Evolutionary conservation across 164 flowering plant genomes (phyloP).

Genomic region (Annona cherimola): DNA sequence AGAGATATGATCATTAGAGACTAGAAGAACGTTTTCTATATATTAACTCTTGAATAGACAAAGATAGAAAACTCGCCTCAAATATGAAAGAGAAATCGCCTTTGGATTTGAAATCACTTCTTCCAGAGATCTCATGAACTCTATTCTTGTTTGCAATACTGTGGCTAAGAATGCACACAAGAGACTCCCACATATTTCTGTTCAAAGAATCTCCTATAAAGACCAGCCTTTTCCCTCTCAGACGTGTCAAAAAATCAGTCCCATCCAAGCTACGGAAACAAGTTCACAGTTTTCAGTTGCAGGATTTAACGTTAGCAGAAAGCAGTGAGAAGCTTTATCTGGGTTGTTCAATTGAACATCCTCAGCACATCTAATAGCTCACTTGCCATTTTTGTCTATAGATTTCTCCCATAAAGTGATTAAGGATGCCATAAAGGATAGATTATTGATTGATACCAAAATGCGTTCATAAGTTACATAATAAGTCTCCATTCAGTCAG

Average conservation of each 20-base stretch:
- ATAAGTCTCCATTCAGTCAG: too few species aligned
- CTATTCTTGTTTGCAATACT: conserved; percentile 44
- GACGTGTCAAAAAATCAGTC: conserved; percentile 62
- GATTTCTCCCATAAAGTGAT: too few species aligned
- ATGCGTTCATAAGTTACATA: too few species aligned
- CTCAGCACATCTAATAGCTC: too few species aligned
- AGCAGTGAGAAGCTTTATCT: too few species aligned
- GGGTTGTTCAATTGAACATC: too few species aligned
- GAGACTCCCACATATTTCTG: conserved; percentile 94
- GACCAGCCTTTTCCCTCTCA: conserved; percentile 71
- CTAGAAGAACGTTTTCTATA: not conserved
- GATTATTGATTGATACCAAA: too few species aligned
- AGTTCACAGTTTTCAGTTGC: too few species aligned
- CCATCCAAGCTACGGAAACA: conserved; percentile 51
- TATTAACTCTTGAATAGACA: not conserved
- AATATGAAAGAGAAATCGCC: conserved; percentile 70
- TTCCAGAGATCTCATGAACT: conserved; percentile 73
- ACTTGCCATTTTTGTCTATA: too few species aligned
- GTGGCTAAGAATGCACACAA: conserved; percentile 72
- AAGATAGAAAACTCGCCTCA: conserved; percentile 46
- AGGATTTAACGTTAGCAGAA: too few species aligned
- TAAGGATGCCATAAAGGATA: too few species aligned
- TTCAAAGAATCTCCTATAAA: conserved; percentile 89
- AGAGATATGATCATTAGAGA: conserved; percentile 1
- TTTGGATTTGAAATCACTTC: conserved; percentile 57